phyloP scores from a whole-genome alignment of 2,329 filamentous ascomycete species.

The Chalara sp. region DNA sequence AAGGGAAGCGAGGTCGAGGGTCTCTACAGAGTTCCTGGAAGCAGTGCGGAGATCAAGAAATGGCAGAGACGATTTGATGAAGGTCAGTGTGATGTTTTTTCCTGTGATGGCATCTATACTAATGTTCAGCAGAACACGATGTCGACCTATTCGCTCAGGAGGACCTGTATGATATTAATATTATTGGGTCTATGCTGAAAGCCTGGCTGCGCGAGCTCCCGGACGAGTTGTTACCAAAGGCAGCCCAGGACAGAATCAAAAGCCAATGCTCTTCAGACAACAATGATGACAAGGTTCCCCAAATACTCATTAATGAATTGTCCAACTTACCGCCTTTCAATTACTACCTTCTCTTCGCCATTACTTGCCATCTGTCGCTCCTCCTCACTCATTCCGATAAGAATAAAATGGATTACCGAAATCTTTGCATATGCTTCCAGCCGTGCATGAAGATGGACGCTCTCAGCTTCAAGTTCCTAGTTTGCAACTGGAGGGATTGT shows the following conservation, averaged over 20 bases:
- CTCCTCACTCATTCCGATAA: conserved; percentile 86
- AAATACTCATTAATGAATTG: conserved; percentile 82
- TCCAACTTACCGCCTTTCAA: conserved; percentile 94
- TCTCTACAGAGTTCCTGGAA: conserved; percentile 86
- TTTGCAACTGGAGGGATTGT: conserved; percentile 92
- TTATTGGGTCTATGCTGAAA: conserved; percentile 92
- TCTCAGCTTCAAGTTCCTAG: conserved; percentile 91
- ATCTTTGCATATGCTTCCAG: conserved; percentile 94
- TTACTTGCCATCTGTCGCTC: conserved; percentile 90
- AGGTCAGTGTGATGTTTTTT: conserved; percentile 40
- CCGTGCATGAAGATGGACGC: conserved; percentile 94
- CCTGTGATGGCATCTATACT: conserved; percentile 5
- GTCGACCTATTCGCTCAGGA: conserved; percentile 84
- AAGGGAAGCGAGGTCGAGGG: conserved; percentile 92
- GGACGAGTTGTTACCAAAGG: conserved; percentile 86
- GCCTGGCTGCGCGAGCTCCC: conserved; percentile 93
- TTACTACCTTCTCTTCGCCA: conserved; percentile 95
- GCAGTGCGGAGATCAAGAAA: conserved; percentile 82
- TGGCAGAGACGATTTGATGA: conserved; percentile 91
- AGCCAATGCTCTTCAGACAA: conserved; percentile 58
- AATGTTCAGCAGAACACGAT: conserved; percentile 58
- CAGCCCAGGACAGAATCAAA: conserved; percentile 71
- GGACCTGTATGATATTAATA: conserved; percentile 92
- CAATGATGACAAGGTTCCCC: conserved; percentile 72
- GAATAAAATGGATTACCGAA: conserved; percentile 98